These are phyloP conservation scores for Lentinus polychrous DNA, from an alignment of 1,284 basidiomycete genomes.

Conservation along the genomic window DNA sequence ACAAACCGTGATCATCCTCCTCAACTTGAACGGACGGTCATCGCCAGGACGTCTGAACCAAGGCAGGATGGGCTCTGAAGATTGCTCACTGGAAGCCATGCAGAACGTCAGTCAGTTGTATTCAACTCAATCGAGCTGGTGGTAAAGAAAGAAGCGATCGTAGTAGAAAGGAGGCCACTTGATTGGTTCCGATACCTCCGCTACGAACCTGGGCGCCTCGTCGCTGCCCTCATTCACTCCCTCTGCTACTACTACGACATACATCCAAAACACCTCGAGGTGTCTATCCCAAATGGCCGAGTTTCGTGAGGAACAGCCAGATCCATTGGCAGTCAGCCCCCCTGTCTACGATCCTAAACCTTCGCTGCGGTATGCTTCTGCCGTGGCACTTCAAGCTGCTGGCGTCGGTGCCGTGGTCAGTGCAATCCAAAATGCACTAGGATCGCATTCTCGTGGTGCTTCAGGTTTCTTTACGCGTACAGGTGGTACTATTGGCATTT, in stretches of 20 bases:
- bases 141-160: not conserved
- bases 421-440: slow-evolving; percentile 80
- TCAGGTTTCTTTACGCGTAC: slow-evolving; percentile 78
- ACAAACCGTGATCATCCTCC: slow-evolving; percentile 27
- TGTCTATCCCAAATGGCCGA: slow-evolving; percentile 19
- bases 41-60: slow-evolving; percentile 34
- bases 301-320: slow-evolving; percentile 12
- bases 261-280: not conserved
- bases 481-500: slow-evolving; percentile 77
- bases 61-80: slow-evolving; percentile 12
- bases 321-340: slow-evolving; percentile 7
- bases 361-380: slow-evolving; percentile 51
- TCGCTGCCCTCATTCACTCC: not conserved
- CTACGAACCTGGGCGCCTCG: not conserved
- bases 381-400: slow-evolving; percentile 62
- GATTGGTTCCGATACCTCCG: not conserved
- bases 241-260: not conserved
- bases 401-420: slow-evolving; percentile 75
- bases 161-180: not conserved
- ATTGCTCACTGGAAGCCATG: not conserved
- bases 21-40: slow-evolving; percentile 32
- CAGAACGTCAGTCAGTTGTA: no score
- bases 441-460: slow-evolving; percentile 78
- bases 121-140: no score
- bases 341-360: slow-evolving; percentile 50